A percentile compares a stretch with the other conserved stretches of the same genome.
These are phyloP conservation scores for Chrysochromulina parva DNA, from an alignment of 78 protist genomes.

Conservation along the genomic window DNA sequence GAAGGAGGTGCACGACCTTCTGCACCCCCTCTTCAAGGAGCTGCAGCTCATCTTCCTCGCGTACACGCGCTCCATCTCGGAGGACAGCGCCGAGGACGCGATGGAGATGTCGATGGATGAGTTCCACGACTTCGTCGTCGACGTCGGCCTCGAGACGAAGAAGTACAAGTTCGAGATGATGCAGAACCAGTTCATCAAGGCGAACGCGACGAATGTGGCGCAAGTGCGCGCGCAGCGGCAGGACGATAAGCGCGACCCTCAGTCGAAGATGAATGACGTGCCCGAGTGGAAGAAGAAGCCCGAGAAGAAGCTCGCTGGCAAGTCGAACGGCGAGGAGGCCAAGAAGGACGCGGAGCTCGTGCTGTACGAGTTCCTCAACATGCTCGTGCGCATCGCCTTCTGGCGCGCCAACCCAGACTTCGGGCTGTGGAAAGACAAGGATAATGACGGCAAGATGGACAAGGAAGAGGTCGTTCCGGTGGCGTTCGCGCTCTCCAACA, in stretches of 20 bases:
- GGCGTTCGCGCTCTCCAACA: neutral
- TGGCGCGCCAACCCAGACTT: neutral
- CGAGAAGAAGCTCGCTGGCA: too few relatives aligned
- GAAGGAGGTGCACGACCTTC: neutral
- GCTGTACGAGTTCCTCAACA: neutral
- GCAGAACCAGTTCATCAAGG: neutral
- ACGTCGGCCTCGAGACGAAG: neutral
- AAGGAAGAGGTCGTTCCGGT: neutral
- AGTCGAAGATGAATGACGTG: too few relatives aligned
- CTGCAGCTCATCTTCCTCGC: neutral
- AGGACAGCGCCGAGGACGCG: too few relatives aligned
- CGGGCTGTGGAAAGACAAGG: neutral
- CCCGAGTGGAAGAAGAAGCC: too few relatives aligned
- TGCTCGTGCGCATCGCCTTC: neutral
- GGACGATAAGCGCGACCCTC: too few relatives aligned
- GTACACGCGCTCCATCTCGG: neutral
- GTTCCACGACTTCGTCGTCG: too few relatives aligned
- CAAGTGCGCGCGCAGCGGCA: too few relatives aligned
- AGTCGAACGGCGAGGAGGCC: neutral
- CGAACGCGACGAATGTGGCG: too few relatives aligned
- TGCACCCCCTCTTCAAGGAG: neutral
- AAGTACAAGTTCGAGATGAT: neutral
- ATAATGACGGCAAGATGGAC: too few relatives aligned
- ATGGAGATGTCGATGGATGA: too few relatives aligned
- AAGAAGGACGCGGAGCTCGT: neutral